A percentile compares a stretch with the other conserved stretches of the same genome.
These are phyloP conservation scores for Cinchona pubescens DNA, from an alignment of 257 asterid genomes.

Conservation along the genomic window DNA sequence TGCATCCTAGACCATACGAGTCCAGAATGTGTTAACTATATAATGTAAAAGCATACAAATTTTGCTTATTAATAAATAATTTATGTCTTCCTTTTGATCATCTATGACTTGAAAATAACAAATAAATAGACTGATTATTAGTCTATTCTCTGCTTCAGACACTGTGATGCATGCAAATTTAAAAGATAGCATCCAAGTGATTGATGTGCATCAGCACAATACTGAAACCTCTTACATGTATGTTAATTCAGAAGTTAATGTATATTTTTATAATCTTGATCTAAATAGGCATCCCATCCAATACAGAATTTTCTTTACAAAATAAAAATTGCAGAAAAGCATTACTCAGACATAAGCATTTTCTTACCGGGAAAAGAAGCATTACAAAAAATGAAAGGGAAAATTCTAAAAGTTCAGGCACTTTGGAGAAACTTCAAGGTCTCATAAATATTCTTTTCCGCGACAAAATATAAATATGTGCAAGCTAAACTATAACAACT, in stretches of 20 bases:
- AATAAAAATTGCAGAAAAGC: background rate
- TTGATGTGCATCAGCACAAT: background rate
- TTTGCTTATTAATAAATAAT: background rate
- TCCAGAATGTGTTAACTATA: background rate
- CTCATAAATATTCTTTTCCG: constrained; percentile 94
- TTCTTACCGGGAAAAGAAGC: background rate
- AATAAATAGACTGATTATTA: background rate
- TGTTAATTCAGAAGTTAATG: background rate
- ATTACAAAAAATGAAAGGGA: background rate
- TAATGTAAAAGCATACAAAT: background rate
- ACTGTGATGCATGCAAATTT: background rate
- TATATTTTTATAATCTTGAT: background rate
- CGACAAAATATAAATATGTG: no score
- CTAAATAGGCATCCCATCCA: background rate
- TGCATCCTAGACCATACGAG: background rate
- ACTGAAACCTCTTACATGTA: background rate
- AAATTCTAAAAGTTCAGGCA: constrained; percentile 25
- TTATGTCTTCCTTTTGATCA: background rate
- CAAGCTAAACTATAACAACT: no score
- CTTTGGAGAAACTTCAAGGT: constrained; percentile 88
- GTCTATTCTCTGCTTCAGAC: background rate
- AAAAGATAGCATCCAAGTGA: background rate
- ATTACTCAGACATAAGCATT: background rate
- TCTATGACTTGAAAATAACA: background rate
- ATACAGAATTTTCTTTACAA: constrained; percentile 5